Base-by-base conservation (phyloP, 2,329 filamentous ascomycete species). In the Alternaria novae-zelandiae region DNA sequence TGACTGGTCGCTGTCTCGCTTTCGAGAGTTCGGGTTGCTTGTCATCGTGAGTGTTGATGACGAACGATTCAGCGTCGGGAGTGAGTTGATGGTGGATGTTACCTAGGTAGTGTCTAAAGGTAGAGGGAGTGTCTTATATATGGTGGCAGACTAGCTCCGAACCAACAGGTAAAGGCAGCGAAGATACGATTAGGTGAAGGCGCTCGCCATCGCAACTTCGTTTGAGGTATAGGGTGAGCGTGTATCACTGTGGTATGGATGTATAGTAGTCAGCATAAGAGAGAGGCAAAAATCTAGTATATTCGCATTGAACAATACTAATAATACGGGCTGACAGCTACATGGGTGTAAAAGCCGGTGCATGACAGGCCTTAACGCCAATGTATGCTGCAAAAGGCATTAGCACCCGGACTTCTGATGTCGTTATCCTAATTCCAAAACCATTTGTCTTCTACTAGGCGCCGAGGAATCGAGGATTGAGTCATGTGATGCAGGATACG, bases 291-390 rank as follows among this genome's bases (percentile, higher is more conserved):
- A 4, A 36, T 4, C 0, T 1, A 36, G 30, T 15, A 9, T 0
- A 36, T 6, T 4, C 9, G 13, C 9, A 8, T 2, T 36, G 7
- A n/a, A 15, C 7, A 8, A 15, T 36, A 4, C 1, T 36, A 9
- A 36, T 36, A 6, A 4, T 8, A 36, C 30, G 4, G 13, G 0
- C 13, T 15, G 30, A 0, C 30, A n/a, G 0, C 30, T 36, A 15
- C 30, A 1, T 2, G 0, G 13, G 30, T n/a, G 1, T 1, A 15
- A 36, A 36, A 0, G 2, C 13, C 30, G 13, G 1, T 5, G 13
- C 4, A n/a, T 36, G 30, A 15, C 13, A 36, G 13, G 30, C 6
- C 30, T 36, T 36, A 4, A 36, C 30, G 0, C 4, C 13, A n/a
- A 15, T 36, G 30, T 36, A 36, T 36, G 30, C 30, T 1, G 30